phyloP scores from a whole-genome alignment of 495 filamentous ascomycete genomes.

The Neurospora pannonica region DNA sequence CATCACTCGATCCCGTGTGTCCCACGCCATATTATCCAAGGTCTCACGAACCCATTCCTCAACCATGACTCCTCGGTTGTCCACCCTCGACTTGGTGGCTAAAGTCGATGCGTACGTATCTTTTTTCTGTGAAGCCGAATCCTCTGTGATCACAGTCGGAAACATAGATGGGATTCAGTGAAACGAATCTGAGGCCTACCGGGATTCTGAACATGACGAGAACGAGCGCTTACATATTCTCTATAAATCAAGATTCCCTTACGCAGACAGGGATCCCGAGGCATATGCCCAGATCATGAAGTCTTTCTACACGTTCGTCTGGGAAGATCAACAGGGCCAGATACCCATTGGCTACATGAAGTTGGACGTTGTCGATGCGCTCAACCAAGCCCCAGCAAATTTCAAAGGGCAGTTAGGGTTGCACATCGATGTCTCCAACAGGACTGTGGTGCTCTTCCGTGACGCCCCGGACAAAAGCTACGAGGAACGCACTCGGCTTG shows the following conservation, averaged over 20 bases:
- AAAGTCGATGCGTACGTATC: conserved; percentile 54
- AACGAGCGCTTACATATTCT: conserved; percentile 3
- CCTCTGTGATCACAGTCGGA: neutral
- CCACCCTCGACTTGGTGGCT: conserved; percentile 27
- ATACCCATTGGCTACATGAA: conserved; percentile 55
- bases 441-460: conserved; percentile 19
- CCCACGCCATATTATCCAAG: neutral
- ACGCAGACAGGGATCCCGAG: conserved; percentile 46
- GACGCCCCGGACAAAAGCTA: conserved; percentile 16
- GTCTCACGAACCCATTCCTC: neutral
- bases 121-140: neutral
- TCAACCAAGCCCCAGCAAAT: conserved; percentile 33
- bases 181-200: neutral
- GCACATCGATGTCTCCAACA: conserved; percentile 37
- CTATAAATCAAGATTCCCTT: conserved; percentile 50
- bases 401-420: conserved; percentile 39
- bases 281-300: conserved; percentile 38
- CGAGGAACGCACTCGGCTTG: conserved; percentile 47
- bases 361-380: conserved; percentile 45
- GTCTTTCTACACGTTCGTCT: conserved; percentile 46
- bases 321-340: conserved; percentile 38
- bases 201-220: neutral
- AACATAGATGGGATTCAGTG: neutral
- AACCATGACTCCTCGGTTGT: conserved; percentile 9
- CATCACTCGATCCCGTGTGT: neutral